Base-by-base conservation (phyloP, 345 rosid genomes). In the Arabidopsis suecica region DNA sequence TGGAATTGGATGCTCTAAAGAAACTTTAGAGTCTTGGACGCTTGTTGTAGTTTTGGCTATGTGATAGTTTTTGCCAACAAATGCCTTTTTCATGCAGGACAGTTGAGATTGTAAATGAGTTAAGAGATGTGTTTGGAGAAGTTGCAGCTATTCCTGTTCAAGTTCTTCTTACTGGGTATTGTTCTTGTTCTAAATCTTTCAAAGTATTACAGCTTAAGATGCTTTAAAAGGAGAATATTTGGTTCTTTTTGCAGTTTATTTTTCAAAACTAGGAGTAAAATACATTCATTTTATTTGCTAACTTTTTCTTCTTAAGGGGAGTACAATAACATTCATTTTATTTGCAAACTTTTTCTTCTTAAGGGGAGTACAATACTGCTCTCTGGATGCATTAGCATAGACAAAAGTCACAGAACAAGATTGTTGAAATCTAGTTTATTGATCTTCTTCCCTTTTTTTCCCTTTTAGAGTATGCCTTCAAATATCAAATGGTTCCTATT, bases 161-260 rank as follows among this genome's bases (percentile, higher is more conserved):
- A 84, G 87, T 90, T 82, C 85, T 91, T 71, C 84, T 84, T 45
- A 83, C 86, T 40, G 91, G 97, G 97, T 89, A 88, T 16, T 0
- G 0, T 57, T 71, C 44, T 78, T 65, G 58, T 34, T 78, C 48
- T 71, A n/a, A 49, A 30, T 30, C 56, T 51, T 60, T 50, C 10
- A 75, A 9, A 42, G 11, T 49, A 30, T 75, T 18, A 49, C 6
- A 48, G 28, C 54, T 68, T 16, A 7, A 5, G 20, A 28, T 4
- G 32, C 32, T 28, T 28, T 25, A 4, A 28, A 28, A 28, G 32
- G 32, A 28, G 4, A 4, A 4, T 28, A 3, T 28, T 28, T 28
- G 32, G 32, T 28, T 28, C 3, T 28, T 4, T 28, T 4, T 28
- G 32, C 3, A 28, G 4, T 25, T 25, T 28, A 28, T 28, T 3